Evolutionary conservation across 345 rosid species (phyloP).

Genomic region (Conringia planisiliqua): DNA sequence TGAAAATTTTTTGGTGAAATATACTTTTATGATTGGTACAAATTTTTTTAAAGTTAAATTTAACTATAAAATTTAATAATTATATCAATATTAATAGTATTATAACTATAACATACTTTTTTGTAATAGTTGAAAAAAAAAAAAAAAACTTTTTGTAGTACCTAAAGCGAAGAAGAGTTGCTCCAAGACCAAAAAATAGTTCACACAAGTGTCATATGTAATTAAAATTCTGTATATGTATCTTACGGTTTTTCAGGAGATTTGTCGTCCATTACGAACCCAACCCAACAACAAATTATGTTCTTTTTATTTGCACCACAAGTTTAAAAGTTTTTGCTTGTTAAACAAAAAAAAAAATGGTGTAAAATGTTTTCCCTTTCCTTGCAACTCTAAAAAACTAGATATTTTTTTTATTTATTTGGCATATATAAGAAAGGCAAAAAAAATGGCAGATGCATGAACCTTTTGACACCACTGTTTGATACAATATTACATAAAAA

Average conservation of each 20-base stretch:
- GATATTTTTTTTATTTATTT: background rate
- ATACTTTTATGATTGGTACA: too few species aligned
- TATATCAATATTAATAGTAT: too few species aligned
- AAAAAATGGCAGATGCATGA: background rate
- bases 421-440: background rate
- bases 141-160: too few species aligned
- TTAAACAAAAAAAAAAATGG: background rate
- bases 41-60: too few species aligned
- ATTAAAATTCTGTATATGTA: background rate
- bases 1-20: too few species aligned
- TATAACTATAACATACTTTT: too few species aligned
- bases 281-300: background rate
- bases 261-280: background rate
- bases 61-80: too few species aligned
- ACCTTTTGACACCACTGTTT: background rate
- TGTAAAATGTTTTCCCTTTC: background rate
- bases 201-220: too few species aligned
- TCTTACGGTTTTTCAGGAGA: background rate
- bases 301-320: background rate
- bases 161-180: too few species aligned
- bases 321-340: background rate
- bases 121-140: too few species aligned
- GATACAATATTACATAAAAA: background rate
- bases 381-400: background rate
- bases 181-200: too few species aligned